These are phyloP conservation scores for Pseudozyma sp. DNA, from an alignment of 1,284 basidiomycete species.

Conservation along the genomic window DNA sequence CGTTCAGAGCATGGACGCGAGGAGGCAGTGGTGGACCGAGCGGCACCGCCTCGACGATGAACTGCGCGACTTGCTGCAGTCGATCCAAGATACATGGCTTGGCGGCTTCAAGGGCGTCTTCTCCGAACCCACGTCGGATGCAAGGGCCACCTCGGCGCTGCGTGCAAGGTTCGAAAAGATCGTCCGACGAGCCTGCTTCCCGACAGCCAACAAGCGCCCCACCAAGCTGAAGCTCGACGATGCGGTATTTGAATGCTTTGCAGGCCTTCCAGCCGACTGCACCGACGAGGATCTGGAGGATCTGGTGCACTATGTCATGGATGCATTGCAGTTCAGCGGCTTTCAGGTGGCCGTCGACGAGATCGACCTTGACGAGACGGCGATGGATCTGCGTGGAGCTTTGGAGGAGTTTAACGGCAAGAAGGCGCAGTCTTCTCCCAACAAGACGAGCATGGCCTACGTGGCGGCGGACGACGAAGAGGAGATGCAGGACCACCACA, in stretches of 20 bases:
- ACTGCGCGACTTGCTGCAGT: conserved; percentile 80
- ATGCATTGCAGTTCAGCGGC: conserved; percentile 92
- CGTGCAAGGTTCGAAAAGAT: conserved; percentile 48
- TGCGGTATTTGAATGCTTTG: conserved; percentile 83
- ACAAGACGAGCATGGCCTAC: conserved; percentile 36
- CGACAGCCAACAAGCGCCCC: conserved; percentile 68
- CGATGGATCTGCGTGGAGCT: conserved; percentile 58
- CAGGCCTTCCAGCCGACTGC: conserved; percentile 81
- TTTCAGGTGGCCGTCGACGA: conserved; percentile 89
- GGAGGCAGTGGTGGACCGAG: conserved; percentile 83
- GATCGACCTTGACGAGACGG: conserved; percentile 88
- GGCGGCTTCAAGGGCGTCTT: conserved; percentile 83
- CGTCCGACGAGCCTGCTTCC: conserved; percentile 71
- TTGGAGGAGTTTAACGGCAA: conserved; percentile 58
- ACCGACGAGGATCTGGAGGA: conserved; percentile 93
- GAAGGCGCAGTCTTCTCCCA: conserved; percentile 36
- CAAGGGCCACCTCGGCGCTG: conserved; percentile 32
- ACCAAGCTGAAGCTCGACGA: conserved; percentile 75
- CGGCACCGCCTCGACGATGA: conserved; percentile 81
- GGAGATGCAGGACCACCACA: conserved; percentile 78
- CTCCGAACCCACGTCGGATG: conserved; percentile 30
- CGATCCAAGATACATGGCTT: conserved; percentile 94
- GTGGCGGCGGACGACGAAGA: conserved; percentile 33
- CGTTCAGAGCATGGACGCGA: conserved; percentile 77
- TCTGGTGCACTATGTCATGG: conserved; percentile 90